These are phyloP conservation scores for Arabis hirsuta DNA, from an alignment of 345 rosid genomes.

Conservation along the genomic window DNA sequence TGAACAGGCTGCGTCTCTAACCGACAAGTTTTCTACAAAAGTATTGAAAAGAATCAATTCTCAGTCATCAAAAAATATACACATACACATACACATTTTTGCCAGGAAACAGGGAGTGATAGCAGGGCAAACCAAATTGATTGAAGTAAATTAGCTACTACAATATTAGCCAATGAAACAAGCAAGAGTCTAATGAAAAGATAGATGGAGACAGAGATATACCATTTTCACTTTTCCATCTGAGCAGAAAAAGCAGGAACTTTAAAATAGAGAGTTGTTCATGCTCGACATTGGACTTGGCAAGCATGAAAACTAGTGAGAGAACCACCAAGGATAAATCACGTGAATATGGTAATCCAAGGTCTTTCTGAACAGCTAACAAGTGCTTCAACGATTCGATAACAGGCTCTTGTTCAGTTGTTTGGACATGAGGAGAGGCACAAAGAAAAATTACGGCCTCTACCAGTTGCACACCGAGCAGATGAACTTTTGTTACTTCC, in stretches of 20 bases:
- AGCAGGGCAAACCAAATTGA: constrained; percentile 30
- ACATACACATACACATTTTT: not conserved
- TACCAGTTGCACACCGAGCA: constrained; percentile 62
- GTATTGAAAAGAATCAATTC: constrained; percentile 17
- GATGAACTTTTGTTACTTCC: constrained; percentile 59
- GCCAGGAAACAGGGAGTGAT: constrained; percentile 6
- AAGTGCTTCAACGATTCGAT: constrained; percentile 64
- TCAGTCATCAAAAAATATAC: constrained; percentile 13
- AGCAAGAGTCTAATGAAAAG: constrained; percentile 25
- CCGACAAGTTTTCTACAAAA: constrained; percentile 51
- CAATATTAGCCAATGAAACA: constrained; percentile 10
- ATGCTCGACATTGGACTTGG: constrained; percentile 75
- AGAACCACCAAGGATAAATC: constrained; percentile 58
- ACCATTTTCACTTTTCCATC: constrained; percentile 81
- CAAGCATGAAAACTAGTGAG: constrained; percentile 61
- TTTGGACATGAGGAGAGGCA: constrained; percentile 48
- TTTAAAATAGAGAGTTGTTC: constrained; percentile 75
- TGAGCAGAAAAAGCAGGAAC: constrained; percentile 63
- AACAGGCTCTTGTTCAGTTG: constrained; percentile 52
- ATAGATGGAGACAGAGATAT: constrained; percentile 39
- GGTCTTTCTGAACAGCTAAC: constrained; percentile 68
- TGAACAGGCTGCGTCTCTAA: constrained; percentile 45
- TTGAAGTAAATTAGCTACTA: constrained; percentile 3
- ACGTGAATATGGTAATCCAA: constrained; percentile 54
- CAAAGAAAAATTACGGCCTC: constrained; percentile 54